These are phyloP conservation scores for Puccinellia tenuiflora DNA, from an alignment of 176 grass and related monocot species.

Conservation along the genomic window DNA sequence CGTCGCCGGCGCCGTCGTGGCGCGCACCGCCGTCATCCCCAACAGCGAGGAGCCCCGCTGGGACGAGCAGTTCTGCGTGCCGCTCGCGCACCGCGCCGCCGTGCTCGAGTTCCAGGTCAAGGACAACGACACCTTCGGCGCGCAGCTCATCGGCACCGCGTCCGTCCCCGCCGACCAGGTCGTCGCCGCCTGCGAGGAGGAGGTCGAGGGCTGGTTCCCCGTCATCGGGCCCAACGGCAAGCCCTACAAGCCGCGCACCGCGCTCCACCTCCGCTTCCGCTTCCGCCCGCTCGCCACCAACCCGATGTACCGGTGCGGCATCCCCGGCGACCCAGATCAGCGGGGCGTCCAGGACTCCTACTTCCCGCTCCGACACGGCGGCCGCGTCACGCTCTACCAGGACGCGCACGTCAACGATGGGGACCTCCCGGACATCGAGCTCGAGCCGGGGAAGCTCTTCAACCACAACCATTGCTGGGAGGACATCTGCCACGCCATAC, in stretches of 20 bases:
- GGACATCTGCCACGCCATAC: conserved; percentile 95
- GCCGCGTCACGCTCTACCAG: conserved; percentile 71
- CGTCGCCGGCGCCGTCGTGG: conserved; percentile 61
- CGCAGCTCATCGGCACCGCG: conserved; percentile 81
- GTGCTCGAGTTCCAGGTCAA: conserved; percentile 75
- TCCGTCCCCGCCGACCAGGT: conserved; percentile 23
- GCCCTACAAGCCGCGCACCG: conserved; percentile 57
- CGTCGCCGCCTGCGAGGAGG: conserved; percentile 9
- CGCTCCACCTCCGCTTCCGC: conserved; percentile 41
- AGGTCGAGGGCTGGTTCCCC: conserved; percentile 57
- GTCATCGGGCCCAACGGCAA: conserved; percentile 46
- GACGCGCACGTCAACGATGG: conserved; percentile 76
- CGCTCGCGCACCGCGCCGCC: conserved; percentile 64
- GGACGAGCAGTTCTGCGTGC: conserved; percentile 69
- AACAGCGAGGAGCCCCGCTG: conserved; percentile 72
- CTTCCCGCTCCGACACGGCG: conserved; percentile 72
- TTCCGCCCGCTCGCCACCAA: conserved; percentile 44
- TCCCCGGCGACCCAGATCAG: conserved; percentile 59
- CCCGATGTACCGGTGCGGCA: conserved; percentile 50
- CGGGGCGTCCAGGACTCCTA: conserved; percentile 67
- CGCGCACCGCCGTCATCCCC: conserved; percentile 75
- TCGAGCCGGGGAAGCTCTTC: conserved; percentile 47
- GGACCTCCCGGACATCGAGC: conserved; percentile 55
- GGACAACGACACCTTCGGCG: conserved; percentile 86
- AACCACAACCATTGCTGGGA: conserved; percentile 81